Evolutionary conservation across 139 green algal genomes (phyloP).

Genomic region (Coccomyxa sp.): DNA sequence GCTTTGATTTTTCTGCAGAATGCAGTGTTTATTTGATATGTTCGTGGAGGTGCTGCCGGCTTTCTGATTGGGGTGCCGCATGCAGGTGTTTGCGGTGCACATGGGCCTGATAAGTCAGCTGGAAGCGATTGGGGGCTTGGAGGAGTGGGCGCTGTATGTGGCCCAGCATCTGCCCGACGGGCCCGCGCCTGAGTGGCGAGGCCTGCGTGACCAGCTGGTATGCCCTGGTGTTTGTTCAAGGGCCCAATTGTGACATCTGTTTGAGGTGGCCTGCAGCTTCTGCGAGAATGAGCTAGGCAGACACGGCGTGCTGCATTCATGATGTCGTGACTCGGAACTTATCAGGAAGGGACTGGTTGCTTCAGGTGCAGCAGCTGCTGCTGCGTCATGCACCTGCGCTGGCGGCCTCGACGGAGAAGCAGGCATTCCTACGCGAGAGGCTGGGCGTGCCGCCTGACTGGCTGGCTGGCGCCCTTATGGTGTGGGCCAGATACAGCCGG

Average conservation of each 20-base stretch:
- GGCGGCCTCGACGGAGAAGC: slow-evolving; percentile 10
- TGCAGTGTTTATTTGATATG: not conserved
- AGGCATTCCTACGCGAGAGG: slow-evolving; percentile 36
- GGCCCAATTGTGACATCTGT: no score
- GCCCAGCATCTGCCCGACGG: slow-evolving; percentile 60
- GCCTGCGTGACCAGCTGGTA: not conserved
- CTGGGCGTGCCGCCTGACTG: slow-evolving; percentile 40
- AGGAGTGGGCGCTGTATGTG: slow-evolving; percentile 71
- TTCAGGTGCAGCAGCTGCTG: slow-evolving; percentile 45
- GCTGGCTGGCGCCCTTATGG: slow-evolving; percentile 3
- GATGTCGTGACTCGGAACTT: not conserved
- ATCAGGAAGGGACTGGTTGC: not conserved
- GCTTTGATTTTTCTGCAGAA: not conserved
- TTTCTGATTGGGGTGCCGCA: not conserved
- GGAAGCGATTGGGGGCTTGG: slow-evolving; percentile 38
- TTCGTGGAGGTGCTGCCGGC: not conserved
- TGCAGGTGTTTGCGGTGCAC: slow-evolving; percentile 20
- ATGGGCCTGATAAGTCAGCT: slow-evolving; percentile 58
- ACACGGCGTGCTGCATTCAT: not conserved
- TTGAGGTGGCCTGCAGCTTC: no score
- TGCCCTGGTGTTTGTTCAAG: no score
- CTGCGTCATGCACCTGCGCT: slow-evolving; percentile 37
- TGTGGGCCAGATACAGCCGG: slow-evolving; percentile 6
- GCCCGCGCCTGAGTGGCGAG: not conserved
- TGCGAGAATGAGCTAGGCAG: not conserved